These are phyloP conservation scores for Xylaria venustula DNA, from an alignment of 495 filamentous ascomycete genomes.

Conservation along the genomic window DNA sequence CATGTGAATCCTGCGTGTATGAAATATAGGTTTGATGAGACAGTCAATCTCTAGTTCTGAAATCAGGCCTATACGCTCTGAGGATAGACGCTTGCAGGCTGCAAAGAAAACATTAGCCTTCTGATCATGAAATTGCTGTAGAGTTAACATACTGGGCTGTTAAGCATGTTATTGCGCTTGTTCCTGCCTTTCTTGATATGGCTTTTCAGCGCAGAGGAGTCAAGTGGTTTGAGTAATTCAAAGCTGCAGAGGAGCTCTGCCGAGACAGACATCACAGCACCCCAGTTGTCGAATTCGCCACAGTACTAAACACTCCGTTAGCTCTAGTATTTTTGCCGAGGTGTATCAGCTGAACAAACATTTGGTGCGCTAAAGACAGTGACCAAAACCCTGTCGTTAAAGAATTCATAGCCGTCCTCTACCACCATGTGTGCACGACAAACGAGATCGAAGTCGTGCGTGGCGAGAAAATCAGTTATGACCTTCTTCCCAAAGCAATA, in stretches of 20 bases:
- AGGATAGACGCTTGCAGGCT: conserved; percentile 48
- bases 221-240: conserved; percentile 92
- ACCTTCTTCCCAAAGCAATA: conserved; percentile 99
- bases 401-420: conserved; percentile 99
- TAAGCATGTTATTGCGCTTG: conserved; percentile 84
- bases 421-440: conserved; percentile 99
- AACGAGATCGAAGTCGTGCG: conserved; percentile 95
- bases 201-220: conserved; percentile 95
- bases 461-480: conserved; percentile 92
- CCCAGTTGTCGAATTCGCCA: conserved; percentile 99
- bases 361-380: conserved; percentile 98
- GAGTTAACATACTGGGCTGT: conserved; percentile 75
- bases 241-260: conserved; percentile 94
- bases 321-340: neutral
- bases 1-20: neutral
- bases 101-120: conserved; percentile 17
- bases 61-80: conserved; percentile 48
- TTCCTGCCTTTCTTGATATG: conserved; percentile 98
- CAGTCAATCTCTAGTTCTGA: neutral
- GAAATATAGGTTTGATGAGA: conserved; percentile 5
- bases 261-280: conserved; percentile 97
- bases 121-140: neutral
- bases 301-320: conserved; percentile 66
- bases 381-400: conserved; percentile 90
- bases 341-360: conserved; percentile 55